Percentiles rank a stretch among this genome's conserved stretches.
These are phyloP conservation scores for Emydomyces testavorans DNA, from an alignment of 2,329 filamentous ascomycete genomes.

Conservation along the genomic window DNA sequence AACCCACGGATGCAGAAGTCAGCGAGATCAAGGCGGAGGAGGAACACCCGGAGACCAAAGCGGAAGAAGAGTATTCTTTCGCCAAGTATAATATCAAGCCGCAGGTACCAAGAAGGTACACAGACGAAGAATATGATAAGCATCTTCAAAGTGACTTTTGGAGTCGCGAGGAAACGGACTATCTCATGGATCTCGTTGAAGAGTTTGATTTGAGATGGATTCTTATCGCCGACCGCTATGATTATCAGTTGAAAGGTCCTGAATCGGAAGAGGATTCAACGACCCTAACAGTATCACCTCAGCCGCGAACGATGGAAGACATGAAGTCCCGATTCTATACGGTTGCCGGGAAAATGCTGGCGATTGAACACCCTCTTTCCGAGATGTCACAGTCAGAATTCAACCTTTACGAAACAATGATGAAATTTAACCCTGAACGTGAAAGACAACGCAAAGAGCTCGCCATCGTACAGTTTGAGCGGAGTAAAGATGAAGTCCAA, in stretches of 20 bases:
- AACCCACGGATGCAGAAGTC: conserved; percentile 29
- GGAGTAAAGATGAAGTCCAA: conserved; percentile 74
- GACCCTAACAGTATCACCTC: conserved; percentile 41
- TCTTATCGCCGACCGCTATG: conserved; percentile 84
- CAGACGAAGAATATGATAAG: conserved; percentile 71
- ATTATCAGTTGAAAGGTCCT: conserved; percentile 41
- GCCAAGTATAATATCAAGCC: conserved; percentile 80
- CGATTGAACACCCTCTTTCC: conserved; percentile 63
- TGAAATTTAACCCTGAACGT: conserved; percentile 69
- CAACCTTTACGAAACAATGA: conserved; percentile 69
- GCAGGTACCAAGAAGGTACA: conserved; percentile 62
- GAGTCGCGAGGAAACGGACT: conserved; percentile 89
- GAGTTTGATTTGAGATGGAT: conserved; percentile 86
- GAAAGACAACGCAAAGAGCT: conserved; percentile 76
- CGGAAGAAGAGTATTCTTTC: conserved; percentile 46
- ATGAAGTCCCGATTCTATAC: conserved; percentile 86
- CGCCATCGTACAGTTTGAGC: conserved; percentile 64
- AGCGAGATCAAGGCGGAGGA: conserved; percentile 24
- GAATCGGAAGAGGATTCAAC: conserved; percentile 28
- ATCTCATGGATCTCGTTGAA: conserved; percentile 61
- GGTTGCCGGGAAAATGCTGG: conserved; percentile 71
- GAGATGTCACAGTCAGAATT: conserved; percentile 84
- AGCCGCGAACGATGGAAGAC: conserved; percentile 67
- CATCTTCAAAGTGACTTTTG: conserved; percentile 65
- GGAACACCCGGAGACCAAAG: conserved; percentile 20